Evolutionary conservation across 345 rosid species (phyloP).

Genomic region (Orychophragmus violaceus): DNA sequence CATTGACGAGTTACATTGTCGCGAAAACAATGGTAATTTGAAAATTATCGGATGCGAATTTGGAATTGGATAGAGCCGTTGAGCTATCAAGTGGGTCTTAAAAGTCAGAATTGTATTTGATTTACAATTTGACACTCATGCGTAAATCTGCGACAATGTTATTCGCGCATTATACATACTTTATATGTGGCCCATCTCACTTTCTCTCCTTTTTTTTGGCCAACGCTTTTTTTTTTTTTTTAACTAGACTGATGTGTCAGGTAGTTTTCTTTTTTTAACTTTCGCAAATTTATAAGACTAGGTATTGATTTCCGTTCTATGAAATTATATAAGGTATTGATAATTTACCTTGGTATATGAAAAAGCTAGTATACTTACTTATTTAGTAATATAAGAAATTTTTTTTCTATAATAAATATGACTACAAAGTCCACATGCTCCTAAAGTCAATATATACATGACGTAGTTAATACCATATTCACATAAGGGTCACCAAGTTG

Average conservation of each 20-base stretch:
- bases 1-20: neutral
- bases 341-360: neutral
- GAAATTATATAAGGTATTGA: too few species aligned
- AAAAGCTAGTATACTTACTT: neutral
- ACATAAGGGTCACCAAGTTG: constrained; percentile 23
- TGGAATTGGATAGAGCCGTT: constrained; percentile 18
- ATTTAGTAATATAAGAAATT: neutral
- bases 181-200: neutral
- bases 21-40: neutral
- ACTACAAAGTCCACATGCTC: neutral
- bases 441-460: constrained; percentile 5
- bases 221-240: too few species aligned
- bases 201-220: too few species aligned
- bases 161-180: neutral
- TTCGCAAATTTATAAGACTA: too few species aligned
- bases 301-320: neutral
- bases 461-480: constrained; percentile 21
- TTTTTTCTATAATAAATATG: neutral
- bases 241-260: neutral
- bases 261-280: too few species aligned
- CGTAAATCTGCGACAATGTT: constrained; percentile 9
- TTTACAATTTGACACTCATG: neutral
- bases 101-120: constrained; percentile 9
- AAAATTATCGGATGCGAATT: neutral
- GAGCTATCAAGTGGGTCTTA: constrained; percentile 10